These are phyloP conservation scores for Kodamaea lidongshanica DNA, from an alignment of 805 yeast species.

Conservation along the genomic window DNA sequence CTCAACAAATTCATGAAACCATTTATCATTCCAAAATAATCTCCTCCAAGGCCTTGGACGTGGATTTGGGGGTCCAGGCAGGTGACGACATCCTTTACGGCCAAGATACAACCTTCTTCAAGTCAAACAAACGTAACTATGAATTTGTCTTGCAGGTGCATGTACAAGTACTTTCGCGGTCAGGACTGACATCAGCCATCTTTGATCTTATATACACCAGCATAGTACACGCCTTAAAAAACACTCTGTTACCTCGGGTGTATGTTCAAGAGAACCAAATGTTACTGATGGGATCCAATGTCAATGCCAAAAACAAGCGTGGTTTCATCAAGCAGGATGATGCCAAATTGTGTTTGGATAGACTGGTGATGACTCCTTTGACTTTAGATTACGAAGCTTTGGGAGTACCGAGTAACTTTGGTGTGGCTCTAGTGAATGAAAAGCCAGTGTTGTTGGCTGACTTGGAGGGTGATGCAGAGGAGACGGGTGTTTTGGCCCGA, in stretches of 20 bases:
- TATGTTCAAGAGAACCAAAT: conserved; percentile 40
- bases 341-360: conserved; percentile 48
- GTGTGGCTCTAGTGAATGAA: conserved; percentile 34
- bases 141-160: conserved; percentile 49
- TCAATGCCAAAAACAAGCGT: conserved; percentile 5
- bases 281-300: conserved; percentile 8
- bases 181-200: conserved; percentile 55
- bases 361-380: conserved; percentile 29
- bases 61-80: conserved; percentile 14
- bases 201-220: conserved; percentile 73
- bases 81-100: conserved; percentile 21
- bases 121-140: conserved; percentile 15
- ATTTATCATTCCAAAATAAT: conserved; percentile 53
- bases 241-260: conserved; percentile 59
- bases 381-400: conserved; percentile 19
- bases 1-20: conserved; percentile 59
- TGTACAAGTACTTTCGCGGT: conserved; percentile 68
- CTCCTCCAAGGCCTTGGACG: conserved; percentile 24
- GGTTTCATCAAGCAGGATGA: conserved; percentile 7
- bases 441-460: conserved; percentile 55
- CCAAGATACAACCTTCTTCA: conserved; percentile 15
- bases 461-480: conserved; percentile 82
- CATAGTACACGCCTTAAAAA: conserved; percentile 53
- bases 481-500: conserved; percentile 49
- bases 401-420: conserved; percentile 52